Evolutionary conservation across 1,139 yeast genomes (phyloP), one percentile per base, ranked within the genome.

Genomic region (Candida sp.): DNA sequence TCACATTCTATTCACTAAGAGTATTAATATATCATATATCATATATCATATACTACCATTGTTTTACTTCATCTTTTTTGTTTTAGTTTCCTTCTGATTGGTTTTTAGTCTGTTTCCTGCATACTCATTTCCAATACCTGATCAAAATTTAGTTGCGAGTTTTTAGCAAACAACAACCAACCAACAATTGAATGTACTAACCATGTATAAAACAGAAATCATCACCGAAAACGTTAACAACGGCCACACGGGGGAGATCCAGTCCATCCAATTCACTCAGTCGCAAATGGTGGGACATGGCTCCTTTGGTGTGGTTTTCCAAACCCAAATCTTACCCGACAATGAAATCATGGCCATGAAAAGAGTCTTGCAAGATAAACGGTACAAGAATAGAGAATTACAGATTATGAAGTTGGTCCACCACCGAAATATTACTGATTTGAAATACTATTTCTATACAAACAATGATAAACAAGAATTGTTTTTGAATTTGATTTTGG

Each of bases 211-310:
- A 68, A 66, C 71, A 61, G 87, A 83, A 56, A 71, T 82, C 45
- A 75, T 84, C 41, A 76, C 82, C 41, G 91, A 86, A 61, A 81
- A 78, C 48, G 95, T 84, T 49, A 82, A 79, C 56, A 86, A 84
- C 56, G 93, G 95, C 42, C 83, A 77, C 56, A 80, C 86, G 19
- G 91, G 87, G 46, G 84, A 81, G 51, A 57, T 73, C 34, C 75
- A 75, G 45, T 77, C 77, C 44, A 73, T 87, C 46, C 79, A 78
- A 49, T 87, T 85, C 67, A 80, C 88, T 29, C 88, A 84, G 58
- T 79, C 82, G 45, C 82, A 87, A 57, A 91, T 91, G 75, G 96
- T 91, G 42, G 99, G 99, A 15, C 96, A 89, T 64, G 99, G 99
- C 12, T 90, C 98, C 21, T 93, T 93, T 70, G 99, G 99, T 4